phyloP scores from a whole-genome alignment of 345 rosid species.

The Aurinia saxatilis region DNA sequence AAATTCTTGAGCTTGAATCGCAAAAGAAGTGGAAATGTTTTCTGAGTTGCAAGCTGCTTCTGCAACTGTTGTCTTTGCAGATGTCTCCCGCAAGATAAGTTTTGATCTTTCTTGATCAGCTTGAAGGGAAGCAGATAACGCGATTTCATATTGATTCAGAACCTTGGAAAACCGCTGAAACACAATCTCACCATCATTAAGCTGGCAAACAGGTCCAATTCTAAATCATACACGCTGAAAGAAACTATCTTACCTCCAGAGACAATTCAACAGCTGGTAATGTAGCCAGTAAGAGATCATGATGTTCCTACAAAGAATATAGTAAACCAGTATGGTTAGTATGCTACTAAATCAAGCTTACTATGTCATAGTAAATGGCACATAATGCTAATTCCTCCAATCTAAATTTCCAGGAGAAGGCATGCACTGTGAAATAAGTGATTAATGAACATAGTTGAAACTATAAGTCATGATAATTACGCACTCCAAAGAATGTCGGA shows the following conservation, averaged over 20 bases:
- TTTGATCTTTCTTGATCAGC: slow-evolving; percentile 83
- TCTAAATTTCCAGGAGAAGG: slow-evolving; percentile 2
- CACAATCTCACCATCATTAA: slow-evolving; percentile 22
- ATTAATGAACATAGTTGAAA: neutral
- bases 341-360: slow-evolving; percentile 8
- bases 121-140: slow-evolving; percentile 54
- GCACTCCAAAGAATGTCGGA: neutral
- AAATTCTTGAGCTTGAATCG: slow-evolving; percentile 71
- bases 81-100: slow-evolving; percentile 62
- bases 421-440: neutral
- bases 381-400: neutral
- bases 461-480: neutral
- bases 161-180: slow-evolving; percentile 71
- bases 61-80: slow-evolving; percentile 73
- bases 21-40: slow-evolving; percentile 57
- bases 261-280: slow-evolving; percentile 75
- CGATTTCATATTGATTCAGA: slow-evolving; percentile 63
- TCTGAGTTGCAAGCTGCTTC: slow-evolving; percentile 66
- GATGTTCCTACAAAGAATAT: slow-evolving; percentile 71
- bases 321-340: neutral
- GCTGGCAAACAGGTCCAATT: neutral
- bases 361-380: neutral
- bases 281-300: slow-evolving; percentile 66
- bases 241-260: slow-evolving; percentile 58
- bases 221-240: neutral